Evolutionary conservation across 1,139 yeast genomes (phyloP), one percentile per base, ranked within the genome.

Genomic region (Kodamaea suecica): DNA sequence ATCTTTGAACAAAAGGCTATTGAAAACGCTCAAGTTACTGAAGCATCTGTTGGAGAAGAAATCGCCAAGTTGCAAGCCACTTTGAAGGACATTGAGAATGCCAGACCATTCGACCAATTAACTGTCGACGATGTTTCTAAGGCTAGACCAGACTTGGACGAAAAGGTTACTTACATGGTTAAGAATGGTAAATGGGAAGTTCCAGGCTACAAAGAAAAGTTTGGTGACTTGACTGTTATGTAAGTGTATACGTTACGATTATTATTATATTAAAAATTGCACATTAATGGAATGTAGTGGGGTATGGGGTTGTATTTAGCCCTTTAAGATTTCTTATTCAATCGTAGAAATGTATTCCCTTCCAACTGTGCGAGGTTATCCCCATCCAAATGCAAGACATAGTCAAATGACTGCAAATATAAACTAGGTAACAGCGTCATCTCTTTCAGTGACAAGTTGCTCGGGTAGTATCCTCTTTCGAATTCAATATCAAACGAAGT

Each of bases 181-280:
- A 81, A 84, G 79, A 84, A 88, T 77, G 96, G 96, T 68, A 85
- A 86, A 73, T 90, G 96, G 95, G 88, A 86, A 59, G 95, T 90
- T 53, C 97, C 98, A 55, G 96, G 96, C 55, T 92, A 92, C 81
- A 84, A 84, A 71, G 97, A 90, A 69, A 90, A 87, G 79, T 90
- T 88, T 66, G 97, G 97, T 65, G 87, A 85, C 66, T 79, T 88
- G 71, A 85, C 92, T 58, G 87, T 86, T 66, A 88, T 90, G 97
- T 90, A 78, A 40, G 38, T 39, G 25, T 16, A 37, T 23, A 30
- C 27, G 24, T 27, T 19, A 19, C 21, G 21, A 19, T 19, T 19
- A 19, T 19, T 19, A 19, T 26, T 17, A 26, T 20, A 19, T 19
- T 19, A 19, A 19, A 19, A 19, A 9, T 19, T 19, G 21, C 9